Conservation (phyloP, 2,329 filamentous ascomycete genomes). For the Epichloe coenophiala region DNA sequence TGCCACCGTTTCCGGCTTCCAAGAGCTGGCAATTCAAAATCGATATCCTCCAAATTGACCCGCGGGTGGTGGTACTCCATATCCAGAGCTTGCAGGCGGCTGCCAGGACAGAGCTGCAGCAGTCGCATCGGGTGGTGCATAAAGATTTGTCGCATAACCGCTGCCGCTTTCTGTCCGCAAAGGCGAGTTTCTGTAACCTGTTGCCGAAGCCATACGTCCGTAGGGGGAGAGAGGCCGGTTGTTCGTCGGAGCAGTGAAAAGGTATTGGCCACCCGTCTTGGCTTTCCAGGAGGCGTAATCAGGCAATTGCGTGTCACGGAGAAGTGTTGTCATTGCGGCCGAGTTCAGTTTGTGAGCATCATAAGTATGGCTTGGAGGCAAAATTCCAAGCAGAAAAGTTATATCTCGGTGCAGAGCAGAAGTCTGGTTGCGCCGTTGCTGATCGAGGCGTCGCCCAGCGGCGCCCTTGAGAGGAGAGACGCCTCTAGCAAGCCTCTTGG, state of each 20-base stretch:
- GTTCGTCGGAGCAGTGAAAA: slow-evolving; percentile 18
- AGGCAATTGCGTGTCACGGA: slow-evolving; percentile 56
- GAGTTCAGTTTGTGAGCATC: slow-evolving; percentile 57
- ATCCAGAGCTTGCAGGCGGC: slow-evolving; percentile 16
- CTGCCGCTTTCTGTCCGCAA: slow-evolving; percentile 31
- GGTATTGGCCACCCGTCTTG: slow-evolving; percentile 22
- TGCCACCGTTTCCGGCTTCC: not conserved
- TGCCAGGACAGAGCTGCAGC: slow-evolving; percentile 14
- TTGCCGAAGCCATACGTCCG: slow-evolving; percentile 25
- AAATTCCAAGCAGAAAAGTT: slow-evolving; percentile 53
- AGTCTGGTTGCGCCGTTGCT: slow-evolving; percentile 51
- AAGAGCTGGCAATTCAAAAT: slow-evolving; percentile 11
- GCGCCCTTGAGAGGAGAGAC: slow-evolving; percentile 88
- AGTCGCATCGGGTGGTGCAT: slow-evolving; percentile 16
- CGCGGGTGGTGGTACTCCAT: slow-evolving; percentile 16
- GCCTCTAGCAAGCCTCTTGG: slow-evolving; percentile 77
- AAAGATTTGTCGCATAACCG: slow-evolving; percentile 15
- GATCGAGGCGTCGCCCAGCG: slow-evolving; percentile 71
- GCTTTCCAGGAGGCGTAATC: slow-evolving; percentile 43
- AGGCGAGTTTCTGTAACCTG: slow-evolving; percentile 38
- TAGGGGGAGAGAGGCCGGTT: slow-evolving; percentile 36
- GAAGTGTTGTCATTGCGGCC: slow-evolving; percentile 56
- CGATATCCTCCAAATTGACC: slow-evolving; percentile 25
- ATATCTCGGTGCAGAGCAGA: slow-evolving; percentile 61
- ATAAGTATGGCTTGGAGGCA: slow-evolving; percentile 62